Conservation (phyloP, 164 flowering plant genomes). For the Vitis labrusca region DNA sequence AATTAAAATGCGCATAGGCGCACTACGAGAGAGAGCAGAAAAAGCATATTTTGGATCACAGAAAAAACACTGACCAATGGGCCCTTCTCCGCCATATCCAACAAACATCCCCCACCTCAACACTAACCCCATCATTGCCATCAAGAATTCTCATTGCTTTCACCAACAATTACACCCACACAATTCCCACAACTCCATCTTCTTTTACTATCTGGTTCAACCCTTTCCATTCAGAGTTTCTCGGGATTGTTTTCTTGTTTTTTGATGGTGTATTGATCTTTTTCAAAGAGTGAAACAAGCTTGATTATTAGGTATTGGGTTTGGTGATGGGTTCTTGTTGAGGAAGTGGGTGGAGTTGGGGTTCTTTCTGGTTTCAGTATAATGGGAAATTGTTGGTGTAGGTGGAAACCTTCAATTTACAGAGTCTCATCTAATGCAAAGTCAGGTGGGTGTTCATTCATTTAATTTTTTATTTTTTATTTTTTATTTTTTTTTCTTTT, state of each 20-base stretch:
- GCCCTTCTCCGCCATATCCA: conserved; percentile 29
- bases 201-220: not conserved
- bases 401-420: conserved; percentile 48
- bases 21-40: conserved; percentile 10
- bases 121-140: conserved; percentile 30
- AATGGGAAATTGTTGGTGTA: conserved; percentile 74
- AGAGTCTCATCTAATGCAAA: conserved; percentile 70
- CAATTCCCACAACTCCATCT: not conserved
- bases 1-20: conserved; percentile 13
- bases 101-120: conserved; percentile 13
- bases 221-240: not conserved
- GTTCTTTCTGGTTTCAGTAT: conserved; percentile 15
- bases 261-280: not conserved
- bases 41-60: conserved; percentile 1
- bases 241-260: not conserved
- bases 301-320: conserved; percentile 2
- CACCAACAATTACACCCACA: not conserved
- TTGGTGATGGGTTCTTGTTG: conserved; percentile 11
- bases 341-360: conserved; percentile 2
- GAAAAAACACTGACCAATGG: conserved; percentile 10
- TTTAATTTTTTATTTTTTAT: not conserved
- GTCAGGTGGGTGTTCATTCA: conserved; percentile 43
- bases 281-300: not conserved
- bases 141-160: conserved; percentile 12
- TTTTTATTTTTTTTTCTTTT: not conserved